Conservation (phyloP, 106 monocot genomes). For the Dendrobium chrysotoxum region DNA sequence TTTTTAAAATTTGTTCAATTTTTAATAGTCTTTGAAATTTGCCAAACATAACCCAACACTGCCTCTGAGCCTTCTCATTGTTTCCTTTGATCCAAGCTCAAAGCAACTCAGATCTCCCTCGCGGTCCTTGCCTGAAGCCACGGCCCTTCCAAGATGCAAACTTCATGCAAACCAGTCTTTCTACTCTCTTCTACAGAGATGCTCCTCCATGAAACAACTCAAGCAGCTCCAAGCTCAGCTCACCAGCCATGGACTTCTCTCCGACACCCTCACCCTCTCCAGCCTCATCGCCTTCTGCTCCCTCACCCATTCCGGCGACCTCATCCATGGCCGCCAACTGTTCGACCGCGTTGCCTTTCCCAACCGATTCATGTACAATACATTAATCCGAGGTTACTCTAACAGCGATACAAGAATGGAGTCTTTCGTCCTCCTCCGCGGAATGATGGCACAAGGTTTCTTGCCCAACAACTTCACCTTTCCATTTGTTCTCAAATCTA, state of each 20-base stretch:
- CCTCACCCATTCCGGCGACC: constrained; percentile 22
- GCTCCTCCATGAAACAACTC: constrained; percentile 10
- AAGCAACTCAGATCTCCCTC: too few relatives aligned
- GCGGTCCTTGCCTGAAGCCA: neutral
- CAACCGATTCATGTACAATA: constrained; percentile 61
- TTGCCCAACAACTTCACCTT: constrained; percentile 62
- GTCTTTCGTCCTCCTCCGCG: constrained; percentile 28
- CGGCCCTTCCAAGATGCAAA: neutral
- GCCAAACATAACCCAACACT: too few relatives aligned
- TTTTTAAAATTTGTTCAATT: too few relatives aligned
- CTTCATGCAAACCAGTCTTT: neutral
- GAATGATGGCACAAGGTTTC: constrained; percentile 40
- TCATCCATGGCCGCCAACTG: constrained; percentile 32
- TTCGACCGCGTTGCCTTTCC: constrained; percentile 31
- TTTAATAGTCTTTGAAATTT: too few relatives aligned
- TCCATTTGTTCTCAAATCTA: constrained; percentile 60
- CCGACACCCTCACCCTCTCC: constrained; percentile 1
- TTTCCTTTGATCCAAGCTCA: too few relatives aligned
- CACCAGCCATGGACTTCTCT: constrained; percentile 9
- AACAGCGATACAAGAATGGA: constrained; percentile 17
- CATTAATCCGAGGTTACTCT: constrained; percentile 46
- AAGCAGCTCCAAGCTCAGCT: constrained; percentile 17
- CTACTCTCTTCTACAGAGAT: constrained; percentile 6
- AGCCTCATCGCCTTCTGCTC: constrained; percentile 44
- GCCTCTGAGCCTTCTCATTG: too few relatives aligned